A percentile compares a stretch with the other conserved stretches of the same genome.
Evolutionary conservation across 2,329 filamentous ascomycete genomes (phyloP).

Genomic region (Cytospora piceicola): DNA sequence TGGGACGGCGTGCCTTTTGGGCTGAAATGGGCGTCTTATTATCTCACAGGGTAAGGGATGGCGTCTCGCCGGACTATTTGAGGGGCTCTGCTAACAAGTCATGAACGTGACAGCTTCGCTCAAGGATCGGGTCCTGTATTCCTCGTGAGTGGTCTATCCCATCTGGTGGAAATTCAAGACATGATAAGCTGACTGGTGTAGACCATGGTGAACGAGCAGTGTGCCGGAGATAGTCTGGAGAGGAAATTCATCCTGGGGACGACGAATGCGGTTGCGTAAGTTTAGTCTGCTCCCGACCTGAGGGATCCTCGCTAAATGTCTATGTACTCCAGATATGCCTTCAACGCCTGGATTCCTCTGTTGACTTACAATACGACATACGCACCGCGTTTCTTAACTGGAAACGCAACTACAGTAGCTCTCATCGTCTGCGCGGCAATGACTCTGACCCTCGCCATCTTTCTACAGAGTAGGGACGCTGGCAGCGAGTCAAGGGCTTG

Average conservation of each 20-base stretch:
- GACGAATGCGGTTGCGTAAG: slow-evolving; percentile 35
- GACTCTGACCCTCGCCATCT: slow-evolving; percentile 34
- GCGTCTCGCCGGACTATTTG: neutral
- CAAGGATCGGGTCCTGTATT: slow-evolving; percentile 36
- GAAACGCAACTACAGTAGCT: slow-evolving; percentile 35
- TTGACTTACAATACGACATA: slow-evolving; percentile 35
- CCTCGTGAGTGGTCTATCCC: slow-evolving; percentile 19
- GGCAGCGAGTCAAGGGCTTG: neutral
- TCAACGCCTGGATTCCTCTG: slow-evolving; percentile 37
- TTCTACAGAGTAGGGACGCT: slow-evolving; percentile 32
- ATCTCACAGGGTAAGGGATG: slow-evolving; percentile 33
- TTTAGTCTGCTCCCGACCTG: neutral
- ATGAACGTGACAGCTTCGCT: slow-evolving; percentile 30
- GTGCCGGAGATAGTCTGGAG: slow-evolving; percentile 33
- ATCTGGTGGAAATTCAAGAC: too few relatives aligned
- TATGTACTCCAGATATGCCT: slow-evolving; percentile 30
- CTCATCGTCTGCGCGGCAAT: slow-evolving; percentile 34
- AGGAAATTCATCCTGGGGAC: slow-evolving; percentile 35
- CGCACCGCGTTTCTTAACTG: slow-evolving; percentile 34
- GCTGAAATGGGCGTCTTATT: slow-evolving; percentile 36
- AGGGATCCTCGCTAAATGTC: neutral
- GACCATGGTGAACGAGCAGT: slow-evolving; percentile 37
- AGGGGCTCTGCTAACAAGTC: neutral
- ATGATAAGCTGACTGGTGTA: neutral
- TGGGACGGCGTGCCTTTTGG: slow-evolving; percentile 36